Conservation (phyloP, 768 basidiomycete genomes). For the Rickenella mellea region DNA sequence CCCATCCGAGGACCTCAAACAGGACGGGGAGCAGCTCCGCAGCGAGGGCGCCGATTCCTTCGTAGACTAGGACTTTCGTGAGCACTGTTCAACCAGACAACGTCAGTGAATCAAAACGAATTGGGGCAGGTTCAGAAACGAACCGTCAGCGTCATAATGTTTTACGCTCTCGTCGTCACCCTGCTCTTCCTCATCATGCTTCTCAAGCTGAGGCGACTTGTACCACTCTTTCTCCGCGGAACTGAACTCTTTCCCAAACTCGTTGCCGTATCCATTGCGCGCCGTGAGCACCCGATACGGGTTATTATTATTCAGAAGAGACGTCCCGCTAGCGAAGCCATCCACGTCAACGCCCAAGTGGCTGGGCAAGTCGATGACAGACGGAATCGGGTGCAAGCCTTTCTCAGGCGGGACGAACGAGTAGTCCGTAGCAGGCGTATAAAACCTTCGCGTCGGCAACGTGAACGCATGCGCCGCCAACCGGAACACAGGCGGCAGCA, state of each 20-base stretch:
- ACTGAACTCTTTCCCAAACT: background rate
- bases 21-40: constrained; percentile 52
- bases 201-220: background rate
- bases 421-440: constrained; percentile 89
- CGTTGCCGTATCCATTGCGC: background rate
- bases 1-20: constrained; percentile 65
- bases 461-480: constrained; percentile 53
- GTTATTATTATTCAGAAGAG: too few relatives aligned
- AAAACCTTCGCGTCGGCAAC: constrained; percentile 80
- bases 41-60: constrained; percentile 71
- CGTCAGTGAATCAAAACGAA: constrained; percentile 1
- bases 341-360: constrained; percentile 15
- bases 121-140: constrained; percentile 1
- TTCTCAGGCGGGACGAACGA: constrained; percentile 49
- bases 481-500: constrained; percentile 82
- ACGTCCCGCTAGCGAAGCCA: too few relatives aligned
- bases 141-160: constrained; percentile 84
- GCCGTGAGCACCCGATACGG: too few relatives aligned
- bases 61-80: constrained; percentile 86
- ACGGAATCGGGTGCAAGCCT: constrained; percentile 67
- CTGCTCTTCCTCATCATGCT: constrained; percentile 10
- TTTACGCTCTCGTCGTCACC: constrained; percentile 35
- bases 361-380: constrained; percentile 70
- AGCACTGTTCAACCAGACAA: constrained; percentile 41
- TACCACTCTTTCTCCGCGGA: background rate